Evolutionary conservation across 805 yeast species (phyloP).

Genomic region (Candida dajiaensis): DNA sequence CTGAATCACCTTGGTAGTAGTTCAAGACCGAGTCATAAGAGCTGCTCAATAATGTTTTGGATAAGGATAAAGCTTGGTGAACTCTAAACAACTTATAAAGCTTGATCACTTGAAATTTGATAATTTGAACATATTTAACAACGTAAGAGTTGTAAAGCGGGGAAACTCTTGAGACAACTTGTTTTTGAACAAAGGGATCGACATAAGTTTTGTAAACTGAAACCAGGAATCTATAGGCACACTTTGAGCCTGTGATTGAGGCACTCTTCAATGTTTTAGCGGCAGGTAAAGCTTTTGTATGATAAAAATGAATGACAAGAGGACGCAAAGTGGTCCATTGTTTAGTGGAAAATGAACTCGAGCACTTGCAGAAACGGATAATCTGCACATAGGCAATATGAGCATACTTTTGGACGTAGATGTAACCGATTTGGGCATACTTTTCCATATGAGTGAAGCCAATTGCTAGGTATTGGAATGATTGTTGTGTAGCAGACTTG

Average conservation of each 20-base stretch:
- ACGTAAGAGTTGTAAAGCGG: slow-evolving; percentile 8
- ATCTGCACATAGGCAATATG: background rate
- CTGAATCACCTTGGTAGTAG: background rate
- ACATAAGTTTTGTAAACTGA: background rate
- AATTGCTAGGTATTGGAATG: background rate
- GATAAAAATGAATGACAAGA: background rate
- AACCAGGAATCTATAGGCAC: background rate
- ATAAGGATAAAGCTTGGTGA: slow-evolving; percentile 13
- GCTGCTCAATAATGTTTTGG: slow-evolving; percentile 10
- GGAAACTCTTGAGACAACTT: background rate
- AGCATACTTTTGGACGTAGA: background rate
- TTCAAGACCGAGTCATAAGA: slow-evolving; percentile 13
- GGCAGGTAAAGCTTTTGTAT: background rate
- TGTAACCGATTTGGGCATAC: background rate
- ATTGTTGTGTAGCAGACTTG: background rate
- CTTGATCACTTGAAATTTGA: slow-evolving; percentile 3
- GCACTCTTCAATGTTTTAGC: background rate
- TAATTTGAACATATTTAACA: slow-evolving; percentile 1
- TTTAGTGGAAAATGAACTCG: background rate
- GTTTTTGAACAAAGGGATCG: background rate
- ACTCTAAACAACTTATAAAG: slow-evolving; percentile 15
- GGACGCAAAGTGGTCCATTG: background rate
- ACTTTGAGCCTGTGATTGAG: background rate
- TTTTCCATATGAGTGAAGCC: background rate
- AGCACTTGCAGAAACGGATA: background rate